Evolutionary conservation across 148 eudicot genomes (phyloP), one percentile per base, ranked within the genome.

Genomic region (Amaranthus palmeri): DNA sequence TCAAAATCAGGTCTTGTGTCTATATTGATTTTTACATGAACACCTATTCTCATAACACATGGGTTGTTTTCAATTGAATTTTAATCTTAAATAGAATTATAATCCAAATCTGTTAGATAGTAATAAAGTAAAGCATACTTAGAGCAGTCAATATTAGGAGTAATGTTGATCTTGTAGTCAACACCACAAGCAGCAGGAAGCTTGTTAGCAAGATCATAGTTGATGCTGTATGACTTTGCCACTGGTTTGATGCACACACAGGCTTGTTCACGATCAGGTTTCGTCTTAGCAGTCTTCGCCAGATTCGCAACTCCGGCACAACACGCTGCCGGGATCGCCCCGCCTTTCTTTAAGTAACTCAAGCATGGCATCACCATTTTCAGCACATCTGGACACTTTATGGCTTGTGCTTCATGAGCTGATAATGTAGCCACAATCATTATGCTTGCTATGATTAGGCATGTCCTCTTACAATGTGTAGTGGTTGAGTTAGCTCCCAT

Each of bases 191-290:
- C 71, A 51, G 58, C 65, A 51, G 81, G 81, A 15, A 81, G 75
- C 13, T n/a, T 47, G 8, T 59, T 69, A 50, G 69, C 84, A 66
- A 13, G 67, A 52, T 54, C 72, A 70, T 61, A 70, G 50, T 81
- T 74, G 61, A 77, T 42, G 10, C 61, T 61, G 53, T 56, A 70
- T 42, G 75, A 6, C 46, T 50, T 53, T 15, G 73, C 78, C 1
- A 78, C 80, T 41, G 60, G 61, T 55, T 76, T 73, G 54, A 79
- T 5, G 74, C 85, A 82, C 1, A 14, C 48, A 74, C 85, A 82
- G 15, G 80, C 80, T 49, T 64, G 63, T 10, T 72, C 78, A n/a
- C 78, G 72, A 5, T 69, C 67, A 3, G 82, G 72, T 14, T 69
- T 69, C 10, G 78, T 55, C 67, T 50, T 72, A 53, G 80, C 76